Percentiles rank a stretch among this genome's conserved stretches.
These are phyloP conservation scores for Puccinia polysora DNA, from an alignment of 1,284 basidiomycete genomes.

Conservation along the genomic window DNA sequence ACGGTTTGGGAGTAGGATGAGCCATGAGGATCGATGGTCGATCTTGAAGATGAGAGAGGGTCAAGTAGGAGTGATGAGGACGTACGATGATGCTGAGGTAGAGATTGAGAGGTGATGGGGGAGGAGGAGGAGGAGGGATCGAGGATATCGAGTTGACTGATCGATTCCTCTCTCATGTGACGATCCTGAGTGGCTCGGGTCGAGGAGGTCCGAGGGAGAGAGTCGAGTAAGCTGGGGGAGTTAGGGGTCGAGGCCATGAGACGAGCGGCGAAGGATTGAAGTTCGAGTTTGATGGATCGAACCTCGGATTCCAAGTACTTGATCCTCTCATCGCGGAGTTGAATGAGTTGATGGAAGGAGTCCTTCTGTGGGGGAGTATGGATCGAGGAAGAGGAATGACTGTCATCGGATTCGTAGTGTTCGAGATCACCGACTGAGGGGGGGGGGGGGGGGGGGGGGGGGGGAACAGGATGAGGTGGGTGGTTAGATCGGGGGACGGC, in stretches of 20 bases:
- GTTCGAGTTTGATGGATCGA: constrained; percentile 24
- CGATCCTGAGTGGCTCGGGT: constrained; percentile 11
- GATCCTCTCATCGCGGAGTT: constrained; percentile 49
- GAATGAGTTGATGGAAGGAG: constrained; percentile 37
- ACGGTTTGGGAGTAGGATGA: background rate
- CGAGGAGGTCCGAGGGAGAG: background rate
- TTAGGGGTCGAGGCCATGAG: constrained; percentile 10
- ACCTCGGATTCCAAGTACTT: constrained; percentile 50
- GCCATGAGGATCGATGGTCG: too few relatives aligned
- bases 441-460: background rate
- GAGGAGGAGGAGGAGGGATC: constrained; percentile 9
- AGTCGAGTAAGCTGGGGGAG: background rate
- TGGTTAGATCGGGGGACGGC: too few relatives aligned
- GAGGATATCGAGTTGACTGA: constrained; percentile 15
- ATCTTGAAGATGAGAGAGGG: too few relatives aligned
- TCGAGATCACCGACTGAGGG: constrained; percentile 22
- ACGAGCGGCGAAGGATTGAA: constrained; percentile 16
- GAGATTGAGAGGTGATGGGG: background rate
- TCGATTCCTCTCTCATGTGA: constrained; percentile 24
- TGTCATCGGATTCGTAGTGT: constrained; percentile 16
- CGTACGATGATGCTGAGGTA: constrained; percentile 11
- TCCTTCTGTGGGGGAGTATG: constrained; percentile 11
- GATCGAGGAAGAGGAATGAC: constrained; percentile 18
- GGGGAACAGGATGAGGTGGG: too few relatives aligned
- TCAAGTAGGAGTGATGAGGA: too few relatives aligned